These are phyloP conservation scores for Saccharum officinarum DNA, from an alignment of 176 grass and related monocot genomes.

Conservation along the genomic window DNA sequence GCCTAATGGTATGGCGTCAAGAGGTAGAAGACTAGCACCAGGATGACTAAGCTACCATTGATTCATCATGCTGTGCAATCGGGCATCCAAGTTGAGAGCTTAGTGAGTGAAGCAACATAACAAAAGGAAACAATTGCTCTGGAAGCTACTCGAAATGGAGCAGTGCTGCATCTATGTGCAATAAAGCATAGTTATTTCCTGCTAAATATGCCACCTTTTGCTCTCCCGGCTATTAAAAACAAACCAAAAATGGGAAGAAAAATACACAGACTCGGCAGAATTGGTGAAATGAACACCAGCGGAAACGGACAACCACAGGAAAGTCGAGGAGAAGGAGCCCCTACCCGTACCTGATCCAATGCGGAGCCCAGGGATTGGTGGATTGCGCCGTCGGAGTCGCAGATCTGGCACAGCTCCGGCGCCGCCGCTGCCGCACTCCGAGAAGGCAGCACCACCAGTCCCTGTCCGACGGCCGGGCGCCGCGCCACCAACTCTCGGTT, in stretches of 20 bases:
- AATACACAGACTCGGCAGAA: neutral
- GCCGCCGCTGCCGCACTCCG: neutral
- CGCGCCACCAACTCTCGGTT: neutral
- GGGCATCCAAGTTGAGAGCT: neutral
- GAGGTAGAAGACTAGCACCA: neutral
- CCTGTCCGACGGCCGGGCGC: neutral
- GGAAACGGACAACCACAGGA: neutral
- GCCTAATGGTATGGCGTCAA: neutral
- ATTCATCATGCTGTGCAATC: neutral
- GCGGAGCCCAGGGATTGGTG: slow-evolving; percentile 24
- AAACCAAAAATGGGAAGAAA: neutral
- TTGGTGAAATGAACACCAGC: neutral
- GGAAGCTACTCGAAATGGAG: slow-evolving; percentile 7
- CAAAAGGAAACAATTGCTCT: neutral
- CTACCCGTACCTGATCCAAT: slow-evolving; percentile 37
- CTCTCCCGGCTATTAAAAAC: neutral
- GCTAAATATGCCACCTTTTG: slow-evolving; percentile 14
- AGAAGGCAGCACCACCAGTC: neutral
- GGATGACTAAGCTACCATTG: neutral
- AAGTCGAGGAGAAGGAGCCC: neutral
- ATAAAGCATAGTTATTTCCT: neutral
- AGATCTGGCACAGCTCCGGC: slow-evolving; percentile 38
- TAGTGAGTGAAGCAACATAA: neutral
- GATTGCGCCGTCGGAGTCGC: slow-evolving; percentile 27
- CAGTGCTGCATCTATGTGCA: neutral